Conservation (phyloP, 2,329 filamentous ascomycete genomes). For the Passalora sequoiae region DNA sequence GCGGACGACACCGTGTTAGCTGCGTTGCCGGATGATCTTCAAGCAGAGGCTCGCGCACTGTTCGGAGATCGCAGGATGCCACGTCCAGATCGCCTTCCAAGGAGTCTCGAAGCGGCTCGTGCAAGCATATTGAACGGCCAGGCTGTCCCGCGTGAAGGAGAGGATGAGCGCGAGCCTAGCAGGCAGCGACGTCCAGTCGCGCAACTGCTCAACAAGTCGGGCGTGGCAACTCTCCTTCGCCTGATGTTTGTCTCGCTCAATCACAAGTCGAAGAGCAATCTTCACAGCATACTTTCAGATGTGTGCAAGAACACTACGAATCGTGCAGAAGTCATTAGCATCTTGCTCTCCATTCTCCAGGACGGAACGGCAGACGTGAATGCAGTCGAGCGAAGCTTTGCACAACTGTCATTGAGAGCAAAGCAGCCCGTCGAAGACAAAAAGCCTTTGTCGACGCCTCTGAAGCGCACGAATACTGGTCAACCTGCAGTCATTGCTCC, state of each 20-base stretch:
- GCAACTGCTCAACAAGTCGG: slow-evolving; percentile 94
- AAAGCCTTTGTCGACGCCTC: slow-evolving; percentile 47
- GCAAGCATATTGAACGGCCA: slow-evolving; percentile 17
- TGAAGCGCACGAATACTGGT: slow-evolving; percentile 69
- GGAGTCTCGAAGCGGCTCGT: slow-evolving; percentile 14
- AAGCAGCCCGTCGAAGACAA: slow-evolving; percentile 52
- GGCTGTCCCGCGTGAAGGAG: slow-evolving; percentile 23
- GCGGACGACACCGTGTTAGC: slow-evolving; percentile 84
- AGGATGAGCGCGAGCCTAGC: slow-evolving; percentile 37
- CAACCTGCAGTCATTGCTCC: slow-evolving; percentile 34
- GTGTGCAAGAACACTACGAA: slow-evolving; percentile 97
- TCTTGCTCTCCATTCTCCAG: slow-evolving; percentile 86
- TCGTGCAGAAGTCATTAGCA: slow-evolving; percentile 86
- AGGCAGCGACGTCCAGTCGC: slow-evolving; percentile 72
- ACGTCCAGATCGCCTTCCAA: slow-evolving; percentile 11
- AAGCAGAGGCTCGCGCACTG: slow-evolving; percentile 76
- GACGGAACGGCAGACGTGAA: slow-evolving; percentile 91
- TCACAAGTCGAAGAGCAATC: slow-evolving; percentile 73
- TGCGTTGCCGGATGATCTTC: slow-evolving; percentile 76
- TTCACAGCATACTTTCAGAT: slow-evolving; percentile 83
- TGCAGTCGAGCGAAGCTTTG: slow-evolving; percentile 92
- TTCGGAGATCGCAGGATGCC: slow-evolving; percentile 43
- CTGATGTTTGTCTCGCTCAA: slow-evolving; percentile 97
- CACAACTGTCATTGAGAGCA: slow-evolving; percentile 83
- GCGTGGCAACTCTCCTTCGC: slow-evolving; percentile 91